Conservation (phyloP, 1,139 yeast species). For the Scheffersomyces segobiensis region DNA sequence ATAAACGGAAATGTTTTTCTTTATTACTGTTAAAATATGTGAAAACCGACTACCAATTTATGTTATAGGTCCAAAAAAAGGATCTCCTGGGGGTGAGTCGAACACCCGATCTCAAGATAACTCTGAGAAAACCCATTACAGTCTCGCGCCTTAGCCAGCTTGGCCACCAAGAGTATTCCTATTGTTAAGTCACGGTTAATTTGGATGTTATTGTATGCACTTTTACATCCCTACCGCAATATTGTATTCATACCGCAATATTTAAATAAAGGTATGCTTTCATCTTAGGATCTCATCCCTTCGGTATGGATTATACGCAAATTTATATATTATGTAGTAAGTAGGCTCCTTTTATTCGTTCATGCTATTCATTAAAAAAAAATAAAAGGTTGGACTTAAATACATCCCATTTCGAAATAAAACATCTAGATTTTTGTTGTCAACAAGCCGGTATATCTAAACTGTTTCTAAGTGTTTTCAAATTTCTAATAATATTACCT, state of each 20-base stretch:
- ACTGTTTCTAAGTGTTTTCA: no score
- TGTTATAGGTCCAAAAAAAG: conserved; percentile 23
- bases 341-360: no score
- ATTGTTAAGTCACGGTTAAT: not conserved
- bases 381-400: no score
- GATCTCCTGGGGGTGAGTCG: conserved; percentile 83
- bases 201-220: not conserved
- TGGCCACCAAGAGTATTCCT: conserved; percentile 64
- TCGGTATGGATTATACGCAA: not conserved
- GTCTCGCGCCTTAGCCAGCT: conserved; percentile 84
- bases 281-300: not conserved
- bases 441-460: no score
- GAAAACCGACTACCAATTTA: not conserved
- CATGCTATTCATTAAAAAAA: no score
- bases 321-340: not conserved
- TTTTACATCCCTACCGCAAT: no score
- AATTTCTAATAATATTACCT: no score
- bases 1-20: not conserved
- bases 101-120: conserved; percentile 82
- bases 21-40: not conserved
- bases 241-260: no score
- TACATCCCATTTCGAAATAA: no score
- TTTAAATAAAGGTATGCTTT: no score
- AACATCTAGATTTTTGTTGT: no score
- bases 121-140: conserved; percentile 55